phyloP scores from a whole-genome alignment of 768 basidiomycete genomes.

The Agrocybe pediades region DNA sequence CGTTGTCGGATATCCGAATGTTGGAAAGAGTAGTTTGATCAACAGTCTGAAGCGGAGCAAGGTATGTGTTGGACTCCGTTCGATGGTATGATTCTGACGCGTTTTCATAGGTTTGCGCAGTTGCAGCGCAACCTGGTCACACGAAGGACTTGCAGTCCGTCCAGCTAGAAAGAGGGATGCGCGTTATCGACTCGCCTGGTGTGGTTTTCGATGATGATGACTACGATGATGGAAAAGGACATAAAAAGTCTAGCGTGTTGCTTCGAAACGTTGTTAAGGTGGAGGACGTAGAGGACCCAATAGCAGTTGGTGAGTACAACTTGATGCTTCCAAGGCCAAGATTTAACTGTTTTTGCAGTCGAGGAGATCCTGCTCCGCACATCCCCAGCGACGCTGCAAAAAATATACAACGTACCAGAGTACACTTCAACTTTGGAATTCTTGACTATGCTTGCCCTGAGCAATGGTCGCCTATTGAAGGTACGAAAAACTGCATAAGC shows the following conservation, averaged over 20 bases:
- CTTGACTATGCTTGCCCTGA: constrained; percentile 86
- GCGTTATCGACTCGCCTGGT: constrained; percentile 94
- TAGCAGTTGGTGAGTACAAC: constrained; percentile 80
- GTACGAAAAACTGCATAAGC: constrained; percentile 31
- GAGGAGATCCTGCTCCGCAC: constrained; percentile 85
- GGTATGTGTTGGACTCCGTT: constrained; percentile 30
- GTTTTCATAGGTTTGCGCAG: constrained; percentile 72
- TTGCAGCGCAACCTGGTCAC: constrained; percentile 93
- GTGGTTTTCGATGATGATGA: constrained; percentile 93
- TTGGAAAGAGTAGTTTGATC: constrained; percentile 94
- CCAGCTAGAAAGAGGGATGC: constrained; percentile 89
- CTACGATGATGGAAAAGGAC: constrained; percentile 39
- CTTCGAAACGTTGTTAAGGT: constrained; percentile 89
- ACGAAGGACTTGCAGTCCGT: constrained; percentile 91
- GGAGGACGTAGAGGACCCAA: constrained; percentile 89
- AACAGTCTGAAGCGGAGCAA: constrained; percentile 89
- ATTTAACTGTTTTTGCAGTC: constrained; percentile 44
- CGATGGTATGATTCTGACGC: not conserved
- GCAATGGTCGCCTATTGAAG: constrained; percentile 82
- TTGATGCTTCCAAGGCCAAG: too few relatives aligned
- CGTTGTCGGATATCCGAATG: constrained; percentile 96
- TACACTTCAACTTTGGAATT: constrained; percentile 79
- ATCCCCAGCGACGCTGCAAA: constrained; percentile 67
- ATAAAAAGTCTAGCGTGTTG: constrained; percentile 64
- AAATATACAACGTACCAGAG: constrained; percentile 83